A percentile compares a stretch with the other conserved stretches of the same genome.
These are phyloP conservation scores for Astraeus odoratus DNA, from an alignment of 768 basidiomycete species.

Conservation along the genomic window DNA sequence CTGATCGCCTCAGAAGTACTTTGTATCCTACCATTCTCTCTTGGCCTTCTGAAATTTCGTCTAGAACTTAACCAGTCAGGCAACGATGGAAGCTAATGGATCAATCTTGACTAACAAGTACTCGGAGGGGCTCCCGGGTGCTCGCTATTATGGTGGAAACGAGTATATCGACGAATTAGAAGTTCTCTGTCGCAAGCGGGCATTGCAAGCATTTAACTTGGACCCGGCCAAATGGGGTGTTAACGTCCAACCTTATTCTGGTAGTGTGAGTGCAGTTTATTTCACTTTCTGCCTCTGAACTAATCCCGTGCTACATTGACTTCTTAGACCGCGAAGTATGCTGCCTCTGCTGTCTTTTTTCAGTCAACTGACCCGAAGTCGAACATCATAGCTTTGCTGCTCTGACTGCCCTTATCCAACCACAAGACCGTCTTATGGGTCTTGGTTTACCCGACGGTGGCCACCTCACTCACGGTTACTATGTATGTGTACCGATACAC, in stretches of 20 bases:
- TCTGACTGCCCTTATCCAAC: constrained; percentile 91
- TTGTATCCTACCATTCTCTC: background rate
- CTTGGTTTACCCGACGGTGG: constrained; percentile 97
- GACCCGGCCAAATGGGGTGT: constrained; percentile 94
- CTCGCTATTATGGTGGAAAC: constrained; percentile 96
- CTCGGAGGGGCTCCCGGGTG: constrained; percentile 97
- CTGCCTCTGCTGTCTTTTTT: constrained; percentile 5
- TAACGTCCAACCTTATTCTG: constrained; percentile 98
- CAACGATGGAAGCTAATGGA: constrained; percentile 97
- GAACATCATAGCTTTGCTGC: constrained; percentile 74
- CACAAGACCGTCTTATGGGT: constrained; percentile 98
- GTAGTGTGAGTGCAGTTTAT: constrained; percentile 52
- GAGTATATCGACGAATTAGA: constrained; percentile 98
- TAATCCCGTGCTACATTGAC: background rate
- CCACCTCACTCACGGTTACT: constrained; percentile 96
- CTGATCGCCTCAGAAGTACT: constrained; percentile 96
- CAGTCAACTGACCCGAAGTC: constrained; percentile 10
- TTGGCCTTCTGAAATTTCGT: constrained; percentile 4
- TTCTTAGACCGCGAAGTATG: constrained; percentile 79
- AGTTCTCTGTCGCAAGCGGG: constrained; percentile 89
- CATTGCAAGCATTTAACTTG: constrained; percentile 92
- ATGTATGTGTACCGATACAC: constrained; percentile 44
- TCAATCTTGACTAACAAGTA: constrained; percentile 99
- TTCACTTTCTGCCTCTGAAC: constrained; percentile 1
- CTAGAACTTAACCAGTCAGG: constrained; percentile 92